Percentiles rank a stretch among this genome's conserved stretches.
These are phyloP conservation scores for Phialophora chinensis DNA, from an alignment of 2,329 filamentous ascomycete genomes.

Conservation along the genomic window DNA sequence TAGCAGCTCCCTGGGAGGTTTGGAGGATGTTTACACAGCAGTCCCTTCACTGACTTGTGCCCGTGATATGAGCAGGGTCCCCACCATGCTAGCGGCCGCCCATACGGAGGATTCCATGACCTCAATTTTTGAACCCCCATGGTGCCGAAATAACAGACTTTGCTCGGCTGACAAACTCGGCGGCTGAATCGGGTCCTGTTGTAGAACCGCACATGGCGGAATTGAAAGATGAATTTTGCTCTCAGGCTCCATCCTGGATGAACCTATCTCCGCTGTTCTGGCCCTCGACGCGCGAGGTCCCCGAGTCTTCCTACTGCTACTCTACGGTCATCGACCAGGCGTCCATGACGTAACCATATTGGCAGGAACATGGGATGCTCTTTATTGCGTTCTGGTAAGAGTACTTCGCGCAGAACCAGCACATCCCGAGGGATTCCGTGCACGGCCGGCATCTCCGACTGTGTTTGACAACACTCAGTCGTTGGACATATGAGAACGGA, in stretches of 20 bases:
- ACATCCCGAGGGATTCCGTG: neutral
- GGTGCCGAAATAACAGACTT: neutral
- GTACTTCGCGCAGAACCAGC: neutral
- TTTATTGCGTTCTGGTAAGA: neutral
- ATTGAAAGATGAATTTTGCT: neutral
- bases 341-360: neutral
- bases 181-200: conserved; percentile 4
- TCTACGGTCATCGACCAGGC: neutral
- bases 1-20: neutral
- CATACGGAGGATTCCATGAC: neutral
- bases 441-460: no score
- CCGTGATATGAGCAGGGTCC: neutral
- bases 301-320: neutral
- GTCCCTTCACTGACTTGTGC: neutral
- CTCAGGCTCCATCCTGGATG: neutral
- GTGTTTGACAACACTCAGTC: neutral
- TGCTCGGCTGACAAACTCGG: conserved; percentile 2
- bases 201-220: neutral
- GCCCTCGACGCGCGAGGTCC: neutral
- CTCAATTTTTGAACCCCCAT: neutral
- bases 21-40: neutral
- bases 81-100: neutral
- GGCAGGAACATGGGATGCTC: neutral
- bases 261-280: neutral
- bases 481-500: neutral